These are phyloP conservation scores for Myochromella boudieri DNA, from an alignment of 768 basidiomycete genomes.

Conservation along the genomic window DNA sequence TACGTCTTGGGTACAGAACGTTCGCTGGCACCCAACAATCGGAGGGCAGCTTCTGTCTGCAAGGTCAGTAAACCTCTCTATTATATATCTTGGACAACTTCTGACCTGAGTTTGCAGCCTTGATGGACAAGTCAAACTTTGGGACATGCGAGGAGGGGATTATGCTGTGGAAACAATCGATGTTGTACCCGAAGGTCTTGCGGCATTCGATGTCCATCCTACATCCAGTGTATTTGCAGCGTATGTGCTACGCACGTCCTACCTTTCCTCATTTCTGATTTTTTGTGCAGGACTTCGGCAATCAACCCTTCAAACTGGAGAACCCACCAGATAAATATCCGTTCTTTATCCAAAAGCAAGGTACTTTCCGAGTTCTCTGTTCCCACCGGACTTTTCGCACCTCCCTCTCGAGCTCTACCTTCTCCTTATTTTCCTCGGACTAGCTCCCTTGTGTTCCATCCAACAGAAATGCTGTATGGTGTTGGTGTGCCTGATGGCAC, in stretches of 20 bases:
- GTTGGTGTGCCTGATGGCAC: constrained; percentile 72
- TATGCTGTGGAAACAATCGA: constrained; percentile 62
- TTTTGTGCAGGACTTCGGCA: constrained; percentile 50
- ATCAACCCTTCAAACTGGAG: constrained; percentile 62
- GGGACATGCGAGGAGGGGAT: constrained; percentile 78
- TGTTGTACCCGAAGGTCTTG: constrained; percentile 67
- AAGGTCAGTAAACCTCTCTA: constrained; percentile 53
- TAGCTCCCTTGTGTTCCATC: constrained; percentile 78
- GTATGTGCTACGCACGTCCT: constrained; percentile 45
- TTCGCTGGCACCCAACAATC: constrained; percentile 75
- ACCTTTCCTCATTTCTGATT: constrained; percentile 6
- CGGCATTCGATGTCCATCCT: constrained; percentile 85
- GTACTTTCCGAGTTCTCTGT: constrained; percentile 47
- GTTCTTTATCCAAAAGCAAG: constrained; percentile 46
- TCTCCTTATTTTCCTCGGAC: constrained; percentile 61
- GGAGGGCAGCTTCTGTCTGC: constrained; percentile 79
- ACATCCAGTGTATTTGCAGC: constrained; percentile 81
- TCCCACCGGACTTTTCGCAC: constrained; percentile 53
- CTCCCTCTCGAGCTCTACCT: constrained; percentile 54
- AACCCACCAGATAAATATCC: constrained; percentile 61
- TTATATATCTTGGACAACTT: background rate
- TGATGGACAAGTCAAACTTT: constrained; percentile 88
- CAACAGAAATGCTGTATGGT: constrained; percentile 82
- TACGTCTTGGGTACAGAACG: constrained; percentile 87
- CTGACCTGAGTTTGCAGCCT: constrained; percentile 45